A percentile compares a stretch with the other conserved stretches of the same genome.
These are phyloP conservation scores for Beauveria asiatica DNA, from an alignment of 2,329 filamentous ascomycete genomes.

Conservation along the genomic window DNA sequence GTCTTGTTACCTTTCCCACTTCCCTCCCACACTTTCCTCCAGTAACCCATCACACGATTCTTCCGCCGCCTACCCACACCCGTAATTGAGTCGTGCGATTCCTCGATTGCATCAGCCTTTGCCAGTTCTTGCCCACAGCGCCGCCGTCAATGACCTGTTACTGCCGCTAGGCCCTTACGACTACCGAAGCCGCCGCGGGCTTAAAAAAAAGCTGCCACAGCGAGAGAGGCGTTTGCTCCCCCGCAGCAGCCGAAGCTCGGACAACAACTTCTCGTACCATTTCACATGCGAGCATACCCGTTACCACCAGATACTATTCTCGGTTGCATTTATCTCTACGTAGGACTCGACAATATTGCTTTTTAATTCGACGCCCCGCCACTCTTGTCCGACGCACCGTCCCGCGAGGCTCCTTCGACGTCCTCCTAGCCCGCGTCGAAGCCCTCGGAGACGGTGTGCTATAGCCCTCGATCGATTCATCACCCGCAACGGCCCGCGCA, in stretches of 20 bases:
- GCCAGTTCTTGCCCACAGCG: not conserved
- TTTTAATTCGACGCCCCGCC: not conserved
- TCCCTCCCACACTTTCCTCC: conserved; percentile 1
- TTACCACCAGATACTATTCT: not conserved
- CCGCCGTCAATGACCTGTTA: conserved; percentile 35
- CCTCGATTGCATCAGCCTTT: not conserved
- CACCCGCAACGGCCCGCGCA: not conserved
- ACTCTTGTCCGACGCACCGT: conserved; percentile 6
- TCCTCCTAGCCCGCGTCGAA: conserved; percentile 8
- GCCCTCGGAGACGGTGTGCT: conserved; percentile 13
- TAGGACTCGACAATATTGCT: not conserved
- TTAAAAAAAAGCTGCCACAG: conserved; percentile 8
- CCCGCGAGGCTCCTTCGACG: conserved; percentile 14
- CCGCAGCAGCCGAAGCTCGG: conserved; percentile 9
- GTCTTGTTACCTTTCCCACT: conserved; percentile 15
- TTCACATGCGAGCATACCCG: not conserved
- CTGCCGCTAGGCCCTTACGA: conserved; percentile 38
- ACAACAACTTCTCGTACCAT: not conserved
- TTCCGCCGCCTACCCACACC: conserved; percentile 6
- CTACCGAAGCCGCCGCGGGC: conserved; percentile 32
- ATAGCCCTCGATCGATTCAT: not conserved
- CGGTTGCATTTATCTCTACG: not conserved
- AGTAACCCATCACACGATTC: not conserved
- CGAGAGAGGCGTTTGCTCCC: not conserved
- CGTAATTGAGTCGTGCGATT: not conserved